These are phyloP conservation scores for Ogataea minuta DNA, from an alignment of 805 yeast genomes.

Conservation along the genomic window DNA sequence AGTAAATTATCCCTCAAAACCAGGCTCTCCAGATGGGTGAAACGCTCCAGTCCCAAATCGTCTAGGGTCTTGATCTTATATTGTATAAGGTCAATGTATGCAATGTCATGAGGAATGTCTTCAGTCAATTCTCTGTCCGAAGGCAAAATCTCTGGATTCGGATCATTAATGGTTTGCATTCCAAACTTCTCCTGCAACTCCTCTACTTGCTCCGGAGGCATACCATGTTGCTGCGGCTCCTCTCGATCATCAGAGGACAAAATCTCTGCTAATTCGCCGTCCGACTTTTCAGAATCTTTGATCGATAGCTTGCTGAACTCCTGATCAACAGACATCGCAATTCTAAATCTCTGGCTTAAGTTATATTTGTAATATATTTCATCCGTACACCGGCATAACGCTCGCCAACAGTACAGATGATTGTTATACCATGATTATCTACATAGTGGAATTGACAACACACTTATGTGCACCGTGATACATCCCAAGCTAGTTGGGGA, in stretches of 20 bases:
- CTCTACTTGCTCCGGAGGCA: conserved; percentile 6
- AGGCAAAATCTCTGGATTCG: conserved; percentile 52
- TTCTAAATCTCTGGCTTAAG: not conserved
- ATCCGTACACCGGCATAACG: conserved; percentile 1
- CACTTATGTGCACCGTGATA: not conserved
- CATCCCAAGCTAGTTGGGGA: not conserved
- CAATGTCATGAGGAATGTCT: conserved; percentile 55
- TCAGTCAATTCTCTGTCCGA: conserved; percentile 67
- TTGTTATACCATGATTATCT: conserved; percentile 3
- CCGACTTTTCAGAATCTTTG: conserved; percentile 6
- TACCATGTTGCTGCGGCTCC: conserved; percentile 4
- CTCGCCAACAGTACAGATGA: not conserved
- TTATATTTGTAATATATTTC: not conserved
- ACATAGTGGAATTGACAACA: not conserved
- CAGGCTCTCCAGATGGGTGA: conserved; percentile 53
- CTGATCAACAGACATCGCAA: not conserved
- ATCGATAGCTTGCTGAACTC: not conserved
- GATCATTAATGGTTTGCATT: conserved; percentile 37
- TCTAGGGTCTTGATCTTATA: conserved; percentile 63
- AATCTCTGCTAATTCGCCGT: conserved; percentile 8
- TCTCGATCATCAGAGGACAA: conserved; percentile 6
- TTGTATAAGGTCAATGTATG: conserved; percentile 64
- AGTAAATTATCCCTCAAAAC: conserved; percentile 84
- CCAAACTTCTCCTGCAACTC: conserved; percentile 30
- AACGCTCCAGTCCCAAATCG: conserved; percentile 56